phyloP scores from a whole-genome alignment of 768 basidiomycete genomes.

The Sutorius australiensis region DNA sequence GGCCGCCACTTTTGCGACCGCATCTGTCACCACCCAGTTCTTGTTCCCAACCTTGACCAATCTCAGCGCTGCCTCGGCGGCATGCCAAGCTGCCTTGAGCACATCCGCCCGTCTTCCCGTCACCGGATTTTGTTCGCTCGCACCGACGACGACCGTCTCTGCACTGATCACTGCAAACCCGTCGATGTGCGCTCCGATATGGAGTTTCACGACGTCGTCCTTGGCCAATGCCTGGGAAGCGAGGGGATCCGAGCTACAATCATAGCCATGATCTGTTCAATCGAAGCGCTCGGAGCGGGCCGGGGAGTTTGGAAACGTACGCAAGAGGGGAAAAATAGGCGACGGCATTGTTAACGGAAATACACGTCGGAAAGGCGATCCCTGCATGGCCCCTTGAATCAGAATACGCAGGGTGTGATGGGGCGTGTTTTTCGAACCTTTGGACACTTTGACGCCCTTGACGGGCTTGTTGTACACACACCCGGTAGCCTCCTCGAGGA shows the following conservation, averaged over 20 bases:
- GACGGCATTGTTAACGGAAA: conserved; percentile 94
- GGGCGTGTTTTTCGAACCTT: conserved; percentile 54
- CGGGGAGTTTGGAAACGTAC: conserved; percentile 43
- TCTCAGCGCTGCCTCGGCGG: conserved; percentile 90
- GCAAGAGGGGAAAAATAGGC: conserved; percentile 96
- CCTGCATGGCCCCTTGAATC: conserved; percentile 42
- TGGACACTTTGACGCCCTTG: conserved; percentile 83
- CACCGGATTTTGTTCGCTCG: conserved; percentile 65
- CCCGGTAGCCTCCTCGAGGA: conserved; percentile 81
- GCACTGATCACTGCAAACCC: conserved; percentile 93
- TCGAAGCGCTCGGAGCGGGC: neutral
- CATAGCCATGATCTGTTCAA: conserved; percentile 27
- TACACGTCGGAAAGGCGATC: conserved; percentile 88
- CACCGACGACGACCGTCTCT: conserved; percentile 89
- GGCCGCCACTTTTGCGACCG: conserved; percentile 66
- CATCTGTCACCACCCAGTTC: conserved; percentile 93
- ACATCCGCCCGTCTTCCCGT: conserved; percentile 89
- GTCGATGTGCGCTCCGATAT: conserved; percentile 96
- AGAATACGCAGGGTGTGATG: conserved; percentile 1
- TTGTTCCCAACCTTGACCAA: conserved; percentile 88
- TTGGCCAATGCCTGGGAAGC: conserved; percentile 68
- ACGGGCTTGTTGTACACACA: conserved; percentile 87
- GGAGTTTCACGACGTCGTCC: conserved; percentile 92
- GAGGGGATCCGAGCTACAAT: conserved; percentile 65
- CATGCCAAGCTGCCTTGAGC: conserved; percentile 89